Conservation (phyloP, 208 protist species). For the Zelonia costaricensis region DNA sequence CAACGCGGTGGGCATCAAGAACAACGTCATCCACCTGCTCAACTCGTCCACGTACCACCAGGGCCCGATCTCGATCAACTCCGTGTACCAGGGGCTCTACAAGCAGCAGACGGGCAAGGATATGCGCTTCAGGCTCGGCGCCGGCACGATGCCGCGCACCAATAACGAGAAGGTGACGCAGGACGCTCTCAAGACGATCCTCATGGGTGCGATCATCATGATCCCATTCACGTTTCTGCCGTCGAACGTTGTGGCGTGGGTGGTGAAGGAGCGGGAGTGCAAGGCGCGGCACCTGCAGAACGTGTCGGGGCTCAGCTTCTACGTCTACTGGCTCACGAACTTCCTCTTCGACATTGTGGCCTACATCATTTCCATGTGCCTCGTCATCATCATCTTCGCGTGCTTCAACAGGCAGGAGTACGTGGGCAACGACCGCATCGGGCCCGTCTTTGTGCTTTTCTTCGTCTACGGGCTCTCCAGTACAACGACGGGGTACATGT, state of each 20-base stretch:
- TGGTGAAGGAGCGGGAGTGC: constrained; percentile 84
- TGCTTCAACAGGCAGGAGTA: constrained; percentile 53
- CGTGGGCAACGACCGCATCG: constrained; percentile 27
- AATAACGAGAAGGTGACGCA: constrained; percentile 21
- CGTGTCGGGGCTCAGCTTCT: constrained; percentile 66
- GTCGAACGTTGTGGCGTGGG: constrained; percentile 58
- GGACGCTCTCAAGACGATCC: constrained; percentile 32
- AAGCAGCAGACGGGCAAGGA: constrained; percentile 19
- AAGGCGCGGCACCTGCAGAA: constrained; percentile 79
- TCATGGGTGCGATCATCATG: constrained; percentile 20
- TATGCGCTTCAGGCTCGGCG: constrained; percentile 8
- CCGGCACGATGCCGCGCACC: constrained; percentile 45
- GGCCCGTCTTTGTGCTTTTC: constrained; percentile 31
- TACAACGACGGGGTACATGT: constrained; percentile 33
- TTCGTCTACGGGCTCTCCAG: constrained; percentile 50
- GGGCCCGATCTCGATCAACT: constrained; percentile 24
- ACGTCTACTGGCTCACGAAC: constrained; percentile 69
- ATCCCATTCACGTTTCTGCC: constrained; percentile 61
- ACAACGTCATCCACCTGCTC: constrained; percentile 42
- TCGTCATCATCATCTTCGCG: constrained; percentile 40
- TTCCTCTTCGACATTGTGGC: constrained; percentile 57
- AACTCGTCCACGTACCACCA: constrained; percentile 43
- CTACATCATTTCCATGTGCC: constrained; percentile 46
- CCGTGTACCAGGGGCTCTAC: constrained; percentile 28
- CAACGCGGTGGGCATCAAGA: constrained; percentile 27